These are phyloP conservation scores for Barbatosphaeria neglecta DNA, from an alignment of 495 filamentous ascomycete species.

Conservation along the genomic window DNA sequence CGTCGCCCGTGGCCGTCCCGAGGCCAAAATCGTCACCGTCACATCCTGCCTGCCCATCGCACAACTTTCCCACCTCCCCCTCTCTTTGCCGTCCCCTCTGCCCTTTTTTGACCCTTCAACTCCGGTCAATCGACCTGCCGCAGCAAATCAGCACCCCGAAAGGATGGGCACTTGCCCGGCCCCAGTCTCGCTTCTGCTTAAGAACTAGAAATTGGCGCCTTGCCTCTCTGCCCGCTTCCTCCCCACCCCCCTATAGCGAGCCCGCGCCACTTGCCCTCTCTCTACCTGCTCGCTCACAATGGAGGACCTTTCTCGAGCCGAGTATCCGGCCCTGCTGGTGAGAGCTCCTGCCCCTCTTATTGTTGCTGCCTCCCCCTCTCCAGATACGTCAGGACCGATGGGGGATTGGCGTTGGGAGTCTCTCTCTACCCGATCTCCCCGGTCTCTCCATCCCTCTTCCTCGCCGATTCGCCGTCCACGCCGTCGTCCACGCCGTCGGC, in stretches of 20 bases:
- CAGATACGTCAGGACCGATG: no score
- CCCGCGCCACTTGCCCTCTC: slow-evolving; percentile 19
- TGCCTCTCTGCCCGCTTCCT: background rate
- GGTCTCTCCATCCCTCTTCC: no score
- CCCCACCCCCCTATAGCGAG: background rate
- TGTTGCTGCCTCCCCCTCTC: background rate
- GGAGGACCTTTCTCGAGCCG: slow-evolving; percentile 73
- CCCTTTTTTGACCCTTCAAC: no score
- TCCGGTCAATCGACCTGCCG: background rate
- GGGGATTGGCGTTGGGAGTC: no score
- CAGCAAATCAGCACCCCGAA: background rate
- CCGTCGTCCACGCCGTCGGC: background rate
- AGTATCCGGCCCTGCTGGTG: slow-evolving; percentile 96
- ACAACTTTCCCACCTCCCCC: no score
- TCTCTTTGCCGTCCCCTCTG: background rate
- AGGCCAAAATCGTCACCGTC: no score
- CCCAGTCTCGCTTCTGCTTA: background rate
- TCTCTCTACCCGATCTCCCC: no score
- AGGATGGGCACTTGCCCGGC: background rate
- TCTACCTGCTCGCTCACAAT: slow-evolving; percentile 33
- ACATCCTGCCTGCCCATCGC: no score
- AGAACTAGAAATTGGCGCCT: background rate
- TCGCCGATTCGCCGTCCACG: no score
- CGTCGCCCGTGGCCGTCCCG: no score
- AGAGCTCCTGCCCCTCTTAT: slow-evolving; percentile 21